phyloP scores from a whole-genome alignment of 2,329 filamentous ascomycete species.

The Fusarium mundagurra region DNA sequence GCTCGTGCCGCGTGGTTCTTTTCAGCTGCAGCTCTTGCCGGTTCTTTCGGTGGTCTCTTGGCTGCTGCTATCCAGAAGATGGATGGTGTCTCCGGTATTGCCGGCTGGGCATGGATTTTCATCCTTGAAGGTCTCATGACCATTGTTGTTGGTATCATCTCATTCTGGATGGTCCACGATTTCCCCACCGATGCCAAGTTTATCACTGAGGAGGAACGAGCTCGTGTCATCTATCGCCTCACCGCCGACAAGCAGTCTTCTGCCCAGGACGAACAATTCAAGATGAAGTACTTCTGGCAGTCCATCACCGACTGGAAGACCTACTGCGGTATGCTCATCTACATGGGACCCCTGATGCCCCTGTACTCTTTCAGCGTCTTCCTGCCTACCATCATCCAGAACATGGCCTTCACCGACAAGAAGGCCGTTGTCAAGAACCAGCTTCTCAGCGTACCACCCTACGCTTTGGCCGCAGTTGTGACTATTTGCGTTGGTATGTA shows the following conservation, averaged over 20 bases:
- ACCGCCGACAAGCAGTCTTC: conserved; percentile 76
- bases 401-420: conserved; percentile 54
- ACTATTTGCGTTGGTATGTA: conserved; percentile 65
- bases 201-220: conserved; percentile 74
- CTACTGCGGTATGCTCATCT: conserved; percentile 77
- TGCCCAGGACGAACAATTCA: conserved; percentile 80
- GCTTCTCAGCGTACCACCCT: conserved; percentile 59
- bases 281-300: conserved; percentile 75
- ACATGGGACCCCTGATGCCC: conserved; percentile 78
- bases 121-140: conserved; percentile 77
- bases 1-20: conserved; percentile 86
- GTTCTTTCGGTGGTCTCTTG: conserved; percentile 79
- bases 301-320: conserved; percentile 87
- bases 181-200: conserved; percentile 83
- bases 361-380: conserved; percentile 83
- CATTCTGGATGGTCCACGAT: conserved; percentile 84
- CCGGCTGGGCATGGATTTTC: conserved; percentile 74
- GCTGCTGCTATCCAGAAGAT: conserved; percentile 77
- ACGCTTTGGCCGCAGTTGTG: conserved; percentile 50
- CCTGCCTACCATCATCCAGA: conserved; percentile 79
- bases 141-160: conserved; percentile 71
- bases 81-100: conserved; percentile 67
- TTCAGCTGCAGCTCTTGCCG: conserved; percentile 81
- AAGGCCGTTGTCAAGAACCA: conserved; percentile 51
- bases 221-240: conserved; percentile 76